Percentiles rank a stretch among this genome's conserved stretches.
phyloP scores from a whole-genome alignment of 345 rosid genomes.

The Syzygium jambos region DNA sequence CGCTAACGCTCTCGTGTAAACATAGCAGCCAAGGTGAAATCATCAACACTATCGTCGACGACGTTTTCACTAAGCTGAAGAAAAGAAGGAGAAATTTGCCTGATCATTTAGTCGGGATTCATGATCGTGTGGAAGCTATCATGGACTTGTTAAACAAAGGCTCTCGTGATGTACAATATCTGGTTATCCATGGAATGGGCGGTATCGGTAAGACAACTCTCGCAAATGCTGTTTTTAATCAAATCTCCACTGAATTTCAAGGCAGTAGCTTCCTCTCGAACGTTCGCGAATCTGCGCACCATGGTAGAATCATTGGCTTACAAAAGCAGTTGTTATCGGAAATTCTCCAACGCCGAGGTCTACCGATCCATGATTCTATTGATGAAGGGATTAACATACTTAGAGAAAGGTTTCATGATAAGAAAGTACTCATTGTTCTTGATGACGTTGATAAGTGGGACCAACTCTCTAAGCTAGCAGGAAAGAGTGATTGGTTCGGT shows the following conservation, averaged over 20 bases:
- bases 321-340: background rate
- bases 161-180: background rate
- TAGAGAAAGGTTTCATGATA: background rate
- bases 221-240: background rate
- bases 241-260: background rate
- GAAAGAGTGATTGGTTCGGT: background rate
- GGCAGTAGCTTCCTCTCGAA: background rate
- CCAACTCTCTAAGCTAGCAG: background rate
- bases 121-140: background rate
- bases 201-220: background rate
- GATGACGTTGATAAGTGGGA: background rate
- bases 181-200: background rate
- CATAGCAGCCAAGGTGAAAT: background rate
- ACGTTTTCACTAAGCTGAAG: background rate
- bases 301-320: background rate
- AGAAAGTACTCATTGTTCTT: background rate
- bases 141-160: background rate
- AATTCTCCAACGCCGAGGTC: background rate
- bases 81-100: background rate
- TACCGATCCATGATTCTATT: too few relatives aligned
- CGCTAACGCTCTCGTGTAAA: background rate
- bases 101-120: background rate
- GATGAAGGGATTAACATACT: background rate
- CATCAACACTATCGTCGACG: background rate
- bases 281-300: background rate